A percentile compares a stretch with the other conserved stretches of the same genome.
These are phyloP conservation scores for Pseudogymnoascus sp. DNA, from an alignment of 2,329 filamentous ascomycete genomes.

Conservation along the genomic window DNA sequence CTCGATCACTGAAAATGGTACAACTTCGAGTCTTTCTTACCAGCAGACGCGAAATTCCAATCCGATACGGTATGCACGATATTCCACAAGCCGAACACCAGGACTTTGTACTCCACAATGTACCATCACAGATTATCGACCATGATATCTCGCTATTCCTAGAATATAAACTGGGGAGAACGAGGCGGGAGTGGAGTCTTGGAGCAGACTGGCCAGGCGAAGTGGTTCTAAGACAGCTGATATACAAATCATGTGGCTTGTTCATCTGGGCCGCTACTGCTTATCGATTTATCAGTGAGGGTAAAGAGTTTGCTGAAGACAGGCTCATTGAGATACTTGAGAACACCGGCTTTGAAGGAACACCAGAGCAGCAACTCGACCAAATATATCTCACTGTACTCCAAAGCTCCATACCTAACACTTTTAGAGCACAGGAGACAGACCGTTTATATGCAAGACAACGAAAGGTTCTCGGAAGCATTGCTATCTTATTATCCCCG, in stretches of 20 bases:
- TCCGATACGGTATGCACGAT: constrained; percentile 17
- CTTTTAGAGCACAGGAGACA: too few species aligned
- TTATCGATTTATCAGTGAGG: constrained; percentile 15
- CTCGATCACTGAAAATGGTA: constrained; percentile 10
- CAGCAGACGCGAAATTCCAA: constrained; percentile 25
- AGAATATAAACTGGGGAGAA: constrained; percentile 13
- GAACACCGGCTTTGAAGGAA: too few species aligned
- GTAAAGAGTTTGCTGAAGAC: too few species aligned
- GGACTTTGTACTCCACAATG: constrained; percentile 20
- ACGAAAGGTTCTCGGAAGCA: constrained; percentile 14
- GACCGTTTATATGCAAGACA: too few species aligned
- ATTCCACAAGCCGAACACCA: constrained; percentile 13
- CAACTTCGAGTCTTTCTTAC: constrained; percentile 25
- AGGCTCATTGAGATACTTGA: too few species aligned
- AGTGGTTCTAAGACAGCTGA: constrained; percentile 13
- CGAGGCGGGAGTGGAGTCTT: constrained; percentile 8
- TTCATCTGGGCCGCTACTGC: constrained; percentile 22
- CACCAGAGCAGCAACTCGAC: constrained; percentile 15
- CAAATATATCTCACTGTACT: constrained; percentile 16
- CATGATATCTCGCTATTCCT: constrained; percentile 23
- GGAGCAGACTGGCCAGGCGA: background rate
- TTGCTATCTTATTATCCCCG: constrained; percentile 7
- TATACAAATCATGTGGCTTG: constrained; percentile 19
- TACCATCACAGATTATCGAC: constrained; percentile 17
- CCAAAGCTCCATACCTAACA: constrained; percentile 13